phyloP scores from a whole-genome alignment of 176 grass and related monocot genomes.

The Bolboschoenus planiculmis region DNA sequence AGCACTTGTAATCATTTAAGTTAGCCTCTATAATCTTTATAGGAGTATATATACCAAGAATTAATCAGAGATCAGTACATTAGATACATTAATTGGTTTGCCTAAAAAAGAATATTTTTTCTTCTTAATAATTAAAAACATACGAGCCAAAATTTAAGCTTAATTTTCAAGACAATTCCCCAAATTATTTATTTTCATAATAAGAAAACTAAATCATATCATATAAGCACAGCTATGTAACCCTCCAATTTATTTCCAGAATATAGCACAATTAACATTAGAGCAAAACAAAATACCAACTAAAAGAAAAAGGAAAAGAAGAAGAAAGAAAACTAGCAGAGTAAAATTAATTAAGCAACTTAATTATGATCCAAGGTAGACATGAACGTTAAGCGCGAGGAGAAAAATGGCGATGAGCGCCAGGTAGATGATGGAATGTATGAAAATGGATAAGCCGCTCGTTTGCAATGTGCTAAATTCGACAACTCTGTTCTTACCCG shows the following conservation, averaged over 20 bases:
- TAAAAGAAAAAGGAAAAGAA: not conserved
- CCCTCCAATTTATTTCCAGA: not conserved
- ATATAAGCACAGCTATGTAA: not conserved
- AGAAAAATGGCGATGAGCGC: slow-evolving; percentile 28
- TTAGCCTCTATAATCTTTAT: not conserved
- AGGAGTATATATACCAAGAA: not conserved
- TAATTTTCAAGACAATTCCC: too few species aligned
- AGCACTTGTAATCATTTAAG: not conserved
- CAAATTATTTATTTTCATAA: not conserved
- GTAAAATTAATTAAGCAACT: not conserved
- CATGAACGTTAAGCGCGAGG: slow-evolving; percentile 21
- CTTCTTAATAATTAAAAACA: too few species aligned
- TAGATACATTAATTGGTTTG: not conserved
- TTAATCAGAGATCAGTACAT: not conserved
- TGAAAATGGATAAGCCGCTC: slow-evolving; percentile 28
- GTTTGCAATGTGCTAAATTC: slow-evolving; percentile 32
- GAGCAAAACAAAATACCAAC: not conserved
- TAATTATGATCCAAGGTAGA: slow-evolving; percentile 21
- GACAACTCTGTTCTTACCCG: slow-evolving; percentile 17
- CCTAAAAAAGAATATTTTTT: too few species aligned
- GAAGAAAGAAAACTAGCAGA: not conserved
- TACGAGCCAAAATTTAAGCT: too few species aligned
- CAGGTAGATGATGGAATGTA: slow-evolving; percentile 29
- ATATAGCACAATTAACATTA: not conserved
- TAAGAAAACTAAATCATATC: not conserved